These are phyloP conservation scores for Aureobasidium sp. DNA, from an alignment of 2,329 filamentous ascomycete genomes.

Conservation along the genomic window DNA sequence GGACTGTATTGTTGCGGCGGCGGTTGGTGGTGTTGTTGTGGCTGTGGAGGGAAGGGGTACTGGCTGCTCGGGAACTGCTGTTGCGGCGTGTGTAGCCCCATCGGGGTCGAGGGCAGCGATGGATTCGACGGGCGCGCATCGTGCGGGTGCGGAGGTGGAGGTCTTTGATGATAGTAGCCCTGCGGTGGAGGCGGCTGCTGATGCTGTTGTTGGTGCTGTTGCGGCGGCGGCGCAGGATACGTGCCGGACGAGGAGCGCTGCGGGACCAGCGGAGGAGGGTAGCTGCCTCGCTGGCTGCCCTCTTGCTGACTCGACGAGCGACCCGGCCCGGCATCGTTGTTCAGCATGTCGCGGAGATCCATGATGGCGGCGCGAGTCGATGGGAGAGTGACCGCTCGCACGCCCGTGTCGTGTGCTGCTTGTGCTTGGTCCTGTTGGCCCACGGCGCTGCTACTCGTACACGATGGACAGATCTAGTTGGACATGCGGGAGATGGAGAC, in stretches of 20 bases:
- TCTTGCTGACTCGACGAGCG: conserved; percentile 17
- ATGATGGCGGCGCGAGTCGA: conserved; percentile 19
- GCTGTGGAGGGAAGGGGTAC: conserved; percentile 16
- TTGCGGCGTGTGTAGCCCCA: conserved; percentile 6
- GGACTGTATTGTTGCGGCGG: conserved; percentile 24
- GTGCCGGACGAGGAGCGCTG: conserved; percentile 15
- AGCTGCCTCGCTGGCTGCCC: conserved; percentile 18
- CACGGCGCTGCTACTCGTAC: background rate
- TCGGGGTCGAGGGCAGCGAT: conserved; percentile 6
- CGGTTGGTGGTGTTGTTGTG: conserved; percentile 10
- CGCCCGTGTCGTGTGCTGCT: background rate
- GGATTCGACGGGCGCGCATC: background rate
- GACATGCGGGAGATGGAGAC: background rate
- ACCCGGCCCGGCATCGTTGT: conserved; percentile 25
- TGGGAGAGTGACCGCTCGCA: background rate
- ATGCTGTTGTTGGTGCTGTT: background rate
- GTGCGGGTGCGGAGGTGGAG: background rate
- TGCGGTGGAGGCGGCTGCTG: background rate
- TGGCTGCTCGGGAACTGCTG: conserved; percentile 4
- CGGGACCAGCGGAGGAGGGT: conserved; percentile 16
- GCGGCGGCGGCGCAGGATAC: background rate
- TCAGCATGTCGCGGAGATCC: conserved; percentile 27
- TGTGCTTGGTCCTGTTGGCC: background rate
- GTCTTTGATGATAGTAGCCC: background rate
- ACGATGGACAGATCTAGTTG: background rate